phyloP scores from a whole-genome alignment of 2,329 filamentous ascomycete species.

The Scedosporium aurantiacum region DNA sequence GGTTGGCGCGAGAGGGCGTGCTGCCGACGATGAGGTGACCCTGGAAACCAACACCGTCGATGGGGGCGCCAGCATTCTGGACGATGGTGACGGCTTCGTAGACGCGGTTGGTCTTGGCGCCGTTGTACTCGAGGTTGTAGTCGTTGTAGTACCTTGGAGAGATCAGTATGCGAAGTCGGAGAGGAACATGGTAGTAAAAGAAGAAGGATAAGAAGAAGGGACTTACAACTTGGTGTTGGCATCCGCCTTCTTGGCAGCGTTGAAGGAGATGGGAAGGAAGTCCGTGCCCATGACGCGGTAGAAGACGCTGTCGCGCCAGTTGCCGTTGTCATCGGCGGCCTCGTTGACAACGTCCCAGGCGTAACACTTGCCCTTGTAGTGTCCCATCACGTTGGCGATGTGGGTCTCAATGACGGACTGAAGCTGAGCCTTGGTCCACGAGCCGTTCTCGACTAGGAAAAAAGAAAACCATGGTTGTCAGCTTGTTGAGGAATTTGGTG shows the following conservation, averaged over 20 bases:
- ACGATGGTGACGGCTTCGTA: slow-evolving; percentile 50
- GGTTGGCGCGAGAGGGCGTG: slow-evolving; percentile 22
- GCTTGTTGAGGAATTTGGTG: too few relatives aligned
- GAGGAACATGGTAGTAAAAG: background rate
- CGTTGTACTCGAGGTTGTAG: slow-evolving; percentile 53
- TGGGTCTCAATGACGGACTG: slow-evolving; percentile 47
- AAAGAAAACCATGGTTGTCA: background rate
- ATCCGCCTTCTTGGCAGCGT: slow-evolving; percentile 54
- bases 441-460: background rate
- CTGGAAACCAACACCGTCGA: slow-evolving; percentile 52
- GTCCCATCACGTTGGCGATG: slow-evolving; percentile 43
- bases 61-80: slow-evolving; percentile 49
- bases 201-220: slow-evolving; percentile 8
- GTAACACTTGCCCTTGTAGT: slow-evolving; percentile 53
- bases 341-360: slow-evolving; percentile 56
- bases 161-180: background rate
- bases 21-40: slow-evolving; percentile 37
- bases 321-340: slow-evolving; percentile 51
- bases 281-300: slow-evolving; percentile 57
- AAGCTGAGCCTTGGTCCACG: slow-evolving; percentile 28
- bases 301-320: slow-evolving; percentile 50
- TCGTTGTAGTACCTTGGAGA: slow-evolving; percentile 49
- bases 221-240: slow-evolving; percentile 54
- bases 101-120: slow-evolving; percentile 47
- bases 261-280: slow-evolving; percentile 60